phyloP scores from a whole-genome alignment of 2,329 filamentous ascomycete genomes.

The Colletotrichum tabaci region DNA sequence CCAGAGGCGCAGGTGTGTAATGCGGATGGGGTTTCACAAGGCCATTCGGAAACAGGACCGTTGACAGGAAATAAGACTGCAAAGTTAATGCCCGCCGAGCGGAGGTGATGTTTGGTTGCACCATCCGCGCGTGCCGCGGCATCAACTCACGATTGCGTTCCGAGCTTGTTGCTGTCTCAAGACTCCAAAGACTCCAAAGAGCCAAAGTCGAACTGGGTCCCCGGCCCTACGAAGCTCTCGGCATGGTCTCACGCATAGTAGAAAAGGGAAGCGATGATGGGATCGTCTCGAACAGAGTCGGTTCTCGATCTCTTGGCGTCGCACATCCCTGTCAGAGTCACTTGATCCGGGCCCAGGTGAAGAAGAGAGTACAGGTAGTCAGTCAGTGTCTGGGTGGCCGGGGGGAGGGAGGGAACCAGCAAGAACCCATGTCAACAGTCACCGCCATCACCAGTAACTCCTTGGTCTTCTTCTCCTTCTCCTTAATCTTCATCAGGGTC shows the following conservation, averaged over 20 bases:
- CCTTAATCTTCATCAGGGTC: not conserved
- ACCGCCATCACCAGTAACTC: not conserved
- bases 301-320: conserved; percentile 31
- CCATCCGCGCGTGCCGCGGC: conserved; percentile 5
- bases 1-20: conserved; percentile 15
- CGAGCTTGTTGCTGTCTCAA: conserved; percentile 37
- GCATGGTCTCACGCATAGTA: not conserved
- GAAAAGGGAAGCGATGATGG: not conserved
- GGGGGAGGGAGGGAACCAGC: not conserved
- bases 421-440: not conserved
- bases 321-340: conserved; percentile 34
- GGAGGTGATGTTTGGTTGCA: conserved; percentile 12
- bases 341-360: conserved; percentile 22
- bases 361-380: not conserved
- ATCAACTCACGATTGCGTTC: conserved; percentile 36
- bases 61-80: conserved; percentile 11
- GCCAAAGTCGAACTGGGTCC: conserved; percentile 22
- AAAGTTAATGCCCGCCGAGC: conserved; percentile 33
- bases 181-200: not conserved
- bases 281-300: conserved; percentile 25
- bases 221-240: conserved; percentile 22
- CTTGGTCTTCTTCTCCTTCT: too few relatives aligned
- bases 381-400: conserved; percentile 1
- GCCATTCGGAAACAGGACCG: conserved; percentile 35
- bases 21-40: conserved; percentile 39